Percentiles rank a stretch among this genome's conserved stretches.
These are phyloP conservation scores for Neurospora sp. DNA, from an alignment of 495 filamentous ascomycete species.

Conservation along the genomic window DNA sequence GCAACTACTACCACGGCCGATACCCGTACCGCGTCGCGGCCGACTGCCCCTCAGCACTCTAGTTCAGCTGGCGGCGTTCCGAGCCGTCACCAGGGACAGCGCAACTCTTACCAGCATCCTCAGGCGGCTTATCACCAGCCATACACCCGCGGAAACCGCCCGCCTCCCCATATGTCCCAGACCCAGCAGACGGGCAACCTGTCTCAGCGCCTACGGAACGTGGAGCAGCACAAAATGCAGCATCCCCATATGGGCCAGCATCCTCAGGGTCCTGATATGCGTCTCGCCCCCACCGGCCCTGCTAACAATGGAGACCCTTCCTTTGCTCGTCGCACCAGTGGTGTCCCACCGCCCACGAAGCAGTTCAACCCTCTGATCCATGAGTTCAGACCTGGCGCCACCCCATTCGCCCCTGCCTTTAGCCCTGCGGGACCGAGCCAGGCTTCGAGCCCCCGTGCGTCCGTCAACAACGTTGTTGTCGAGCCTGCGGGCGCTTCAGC, in stretches of 20 bases:
- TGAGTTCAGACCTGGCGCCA: conserved; percentile 73
- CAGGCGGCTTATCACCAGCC: conserved; percentile 17
- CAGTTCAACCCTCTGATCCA: conserved; percentile 75
- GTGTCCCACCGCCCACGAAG: conserved; percentile 23
- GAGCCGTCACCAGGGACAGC: conserved; percentile 22
- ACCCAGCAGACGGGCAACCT: conserved; percentile 26
- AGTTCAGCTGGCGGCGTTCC: conserved; percentile 22
- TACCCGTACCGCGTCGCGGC: conserved; percentile 16
- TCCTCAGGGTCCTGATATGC: conserved; percentile 27
- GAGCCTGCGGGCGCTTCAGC: conserved; percentile 19
- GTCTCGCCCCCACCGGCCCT: conserved; percentile 43
- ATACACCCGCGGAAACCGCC: conserved; percentile 25
- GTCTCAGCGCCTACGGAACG: conserved; percentile 31
- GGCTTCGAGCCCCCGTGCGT: conserved; percentile 55
- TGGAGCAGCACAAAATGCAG: conserved; percentile 33
- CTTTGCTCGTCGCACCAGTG: conserved; percentile 37
- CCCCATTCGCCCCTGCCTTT: conserved; percentile 56
- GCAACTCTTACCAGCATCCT: conserved; percentile 17
- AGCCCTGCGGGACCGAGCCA: conserved; percentile 57
- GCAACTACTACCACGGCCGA: conserved; percentile 18
- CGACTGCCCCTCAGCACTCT: conserved; percentile 22
- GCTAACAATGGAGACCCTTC: conserved; percentile 35
- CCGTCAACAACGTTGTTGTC: conserved; percentile 34
- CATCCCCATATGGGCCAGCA: conserved; percentile 29
- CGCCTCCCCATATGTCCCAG: conserved; percentile 24